A percentile compares a stretch with the other conserved stretches of the same genome.
phyloP scores from a whole-genome alignment of 345 rosid species.

The Lumnitzera littorea region DNA sequence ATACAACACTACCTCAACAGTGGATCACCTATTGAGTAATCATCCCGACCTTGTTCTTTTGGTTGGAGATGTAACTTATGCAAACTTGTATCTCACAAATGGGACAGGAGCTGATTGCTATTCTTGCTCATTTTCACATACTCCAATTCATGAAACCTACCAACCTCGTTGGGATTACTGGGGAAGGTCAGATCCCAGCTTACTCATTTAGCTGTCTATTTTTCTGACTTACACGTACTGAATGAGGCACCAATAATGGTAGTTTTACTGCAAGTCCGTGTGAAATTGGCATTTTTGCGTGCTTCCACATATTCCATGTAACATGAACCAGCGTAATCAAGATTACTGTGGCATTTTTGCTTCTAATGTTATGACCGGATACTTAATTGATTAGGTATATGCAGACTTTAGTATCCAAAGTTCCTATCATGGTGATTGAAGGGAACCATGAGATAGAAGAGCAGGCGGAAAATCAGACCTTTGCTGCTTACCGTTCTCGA shows the following conservation, averaged over 20 bases:
- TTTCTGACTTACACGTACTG: background rate
- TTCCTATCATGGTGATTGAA: conserved; percentile 80
- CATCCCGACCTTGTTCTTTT: conserved; percentile 77
- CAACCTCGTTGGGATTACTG: conserved; percentile 99
- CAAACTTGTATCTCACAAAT: conserved; percentile 60
- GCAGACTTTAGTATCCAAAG: conserved; percentile 60
- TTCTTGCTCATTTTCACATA: conserved; percentile 38
- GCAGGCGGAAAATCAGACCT: conserved; percentile 59
- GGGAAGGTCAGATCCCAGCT: conserved; percentile 58
- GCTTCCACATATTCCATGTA: no score
- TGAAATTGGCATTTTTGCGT: no score
- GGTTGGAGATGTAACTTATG: conserved; percentile 75
- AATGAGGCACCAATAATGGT: no score
- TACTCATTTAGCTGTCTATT: background rate
- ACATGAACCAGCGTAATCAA: no score
- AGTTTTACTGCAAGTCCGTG: no score
- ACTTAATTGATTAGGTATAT: conserved; percentile 43
- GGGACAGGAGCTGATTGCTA: conserved; percentile 49
- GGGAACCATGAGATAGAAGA: conserved; percentile 85
- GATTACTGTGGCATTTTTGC: background rate
- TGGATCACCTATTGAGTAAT: conserved; percentile 50
- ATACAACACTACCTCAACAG: conserved; percentile 59
- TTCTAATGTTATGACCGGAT: no score
- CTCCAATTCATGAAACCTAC: conserved; percentile 66
- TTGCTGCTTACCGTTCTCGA: conserved; percentile 73